Conservation (phyloP, 202 grass and related monocot genomes). For the Eragrostis tef region DNA sequence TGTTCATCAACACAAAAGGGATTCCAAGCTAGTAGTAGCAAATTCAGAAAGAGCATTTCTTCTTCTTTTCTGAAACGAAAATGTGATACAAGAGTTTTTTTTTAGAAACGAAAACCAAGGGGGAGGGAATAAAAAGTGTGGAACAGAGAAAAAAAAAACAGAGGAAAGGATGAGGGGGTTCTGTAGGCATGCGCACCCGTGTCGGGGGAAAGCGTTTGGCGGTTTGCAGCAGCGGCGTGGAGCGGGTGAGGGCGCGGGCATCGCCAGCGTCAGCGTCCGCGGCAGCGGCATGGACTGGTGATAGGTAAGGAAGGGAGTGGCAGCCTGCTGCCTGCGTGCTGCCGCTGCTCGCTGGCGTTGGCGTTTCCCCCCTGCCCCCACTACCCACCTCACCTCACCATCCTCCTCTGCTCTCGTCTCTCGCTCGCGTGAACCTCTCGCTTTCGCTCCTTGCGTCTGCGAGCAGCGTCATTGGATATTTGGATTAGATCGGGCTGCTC, state of each 20-base stretch:
- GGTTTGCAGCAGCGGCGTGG: slow-evolving; percentile 51
- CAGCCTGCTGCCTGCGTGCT: too few relatives aligned
- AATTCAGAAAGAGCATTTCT: background rate
- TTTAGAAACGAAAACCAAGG: background rate
- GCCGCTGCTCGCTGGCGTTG: slow-evolving; percentile 38
- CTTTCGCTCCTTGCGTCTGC: slow-evolving; percentile 26
- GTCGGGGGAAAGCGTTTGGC: slow-evolving; percentile 45
- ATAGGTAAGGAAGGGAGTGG: slow-evolving; percentile 38
- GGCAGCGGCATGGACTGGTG: slow-evolving; percentile 39
- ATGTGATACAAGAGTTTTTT: too few relatives aligned
- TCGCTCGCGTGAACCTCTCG: slow-evolving; percentile 28
- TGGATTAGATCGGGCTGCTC: background rate
- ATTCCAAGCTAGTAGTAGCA: background rate
- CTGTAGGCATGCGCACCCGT: slow-evolving; percentile 53
- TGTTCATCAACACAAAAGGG: background rate
- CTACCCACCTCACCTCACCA: slow-evolving; percentile 14
- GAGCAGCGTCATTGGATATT: slow-evolving; percentile 14
- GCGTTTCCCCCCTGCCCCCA: slow-evolving; percentile 23
- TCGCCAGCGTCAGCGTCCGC: slow-evolving; percentile 41
- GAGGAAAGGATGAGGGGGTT: background rate
- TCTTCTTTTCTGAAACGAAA: too few relatives aligned
- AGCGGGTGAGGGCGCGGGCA: slow-evolving; percentile 18
- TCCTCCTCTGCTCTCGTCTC: background rate
- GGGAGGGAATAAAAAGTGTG: background rate
- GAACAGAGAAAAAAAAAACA: background rate